Evolutionary conservation across 768 basidiomycete species (phyloP), one percentile per base, ranked within the genome.

Genomic region (Kwoniella botswanensis): DNA sequence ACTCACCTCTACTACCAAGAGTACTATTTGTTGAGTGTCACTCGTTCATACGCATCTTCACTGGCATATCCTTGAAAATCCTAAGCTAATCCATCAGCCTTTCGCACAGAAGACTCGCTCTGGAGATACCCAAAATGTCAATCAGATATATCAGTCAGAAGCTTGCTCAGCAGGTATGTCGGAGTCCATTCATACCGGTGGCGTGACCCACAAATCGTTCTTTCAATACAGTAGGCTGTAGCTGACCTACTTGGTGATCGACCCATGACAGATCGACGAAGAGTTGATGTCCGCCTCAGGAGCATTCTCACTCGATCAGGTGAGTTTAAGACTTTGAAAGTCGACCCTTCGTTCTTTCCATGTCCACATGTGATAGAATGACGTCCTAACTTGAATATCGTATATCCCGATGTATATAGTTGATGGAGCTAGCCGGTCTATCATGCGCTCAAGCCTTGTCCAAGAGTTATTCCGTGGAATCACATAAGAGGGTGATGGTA

Each of bases 351-450:
- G 10, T 17, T 44, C 12, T 29, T 50, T 18, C 7, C 35, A 35
- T 7, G 35, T 6, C 35, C 6, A 7, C 35, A 7, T 35, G 35
- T 4, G 4, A 35, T 1, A 35, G 35, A 35, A 7, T 35, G 7
- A 35, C 35, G 4, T 29, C 29, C 5, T 29, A 29, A 29, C 29
- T 29, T 29, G 29, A 29, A 2, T 4, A 29, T 29, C 4, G 29
- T 29, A 29, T 6, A 29, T 4, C 29, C 29, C 29, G 5, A 29
- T 29, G 2, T 29, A 29, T 4, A 29, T 6, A 96, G 93, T 85
- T 98, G 41, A 97, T 98, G 94, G 96, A 98, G 79, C 88, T 98
- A 13, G 96, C 96, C 41, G 97, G 97, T 1, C 86, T 98, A 11
- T 91, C 96, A 1, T 95, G 95, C 79, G 97, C 96, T 0, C 93